These are phyloP conservation scores for Paraleonurus japonicus DNA, from an alignment of 257 asterid species.

Conservation along the genomic window DNA sequence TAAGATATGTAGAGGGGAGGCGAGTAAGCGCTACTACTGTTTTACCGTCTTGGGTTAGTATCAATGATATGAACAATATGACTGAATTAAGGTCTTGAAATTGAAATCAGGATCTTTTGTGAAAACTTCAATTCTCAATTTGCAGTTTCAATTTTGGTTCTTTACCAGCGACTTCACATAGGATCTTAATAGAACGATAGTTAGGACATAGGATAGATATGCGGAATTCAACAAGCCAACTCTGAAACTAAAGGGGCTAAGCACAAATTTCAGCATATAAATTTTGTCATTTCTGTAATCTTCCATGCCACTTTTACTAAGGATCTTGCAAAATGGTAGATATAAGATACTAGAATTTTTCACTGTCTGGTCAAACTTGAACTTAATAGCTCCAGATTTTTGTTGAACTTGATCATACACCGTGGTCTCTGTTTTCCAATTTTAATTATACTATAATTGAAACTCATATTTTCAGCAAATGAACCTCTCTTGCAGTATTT, in stretches of 20 bases:
- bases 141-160: not conserved
- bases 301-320: not conserved
- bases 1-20: constrained; percentile 14
- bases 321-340: not conserved
- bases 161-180: constrained; percentile 16
- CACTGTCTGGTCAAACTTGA: not conserved
- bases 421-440: not conserved
- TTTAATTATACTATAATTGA: not conserved
- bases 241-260: not conserved
- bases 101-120: not conserved
- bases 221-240: not conserved
- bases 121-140: constrained; percentile 6
- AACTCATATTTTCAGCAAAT: constrained; percentile 13
- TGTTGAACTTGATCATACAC: not conserved
- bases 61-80: constrained; percentile 2
- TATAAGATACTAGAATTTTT: not conserved
- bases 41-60: not conserved
- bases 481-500: constrained; percentile 1
- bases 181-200: constrained; percentile 1
- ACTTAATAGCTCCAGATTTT: constrained; percentile 12
- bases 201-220: not conserved
- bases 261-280: not conserved
- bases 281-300: not conserved
- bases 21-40: not conserved
- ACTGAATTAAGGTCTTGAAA: not conserved